Evolutionary conservation across 2,329 filamentous ascomycete species (phyloP).

Genomic region (Diplodia scrobiculata): DNA sequence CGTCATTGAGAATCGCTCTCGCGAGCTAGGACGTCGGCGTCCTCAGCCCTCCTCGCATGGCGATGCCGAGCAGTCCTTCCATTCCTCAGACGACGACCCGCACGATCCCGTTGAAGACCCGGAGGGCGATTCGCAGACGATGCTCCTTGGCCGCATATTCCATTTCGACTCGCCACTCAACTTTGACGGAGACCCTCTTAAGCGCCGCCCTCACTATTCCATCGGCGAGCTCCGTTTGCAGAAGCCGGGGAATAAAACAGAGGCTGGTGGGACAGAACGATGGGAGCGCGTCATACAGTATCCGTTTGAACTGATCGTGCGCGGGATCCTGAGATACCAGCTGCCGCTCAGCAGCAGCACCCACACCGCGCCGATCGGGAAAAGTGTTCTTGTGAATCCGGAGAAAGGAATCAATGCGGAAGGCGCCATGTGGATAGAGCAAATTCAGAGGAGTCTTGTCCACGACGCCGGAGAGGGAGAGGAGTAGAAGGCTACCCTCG

Average conservation of each 20-base stretch:
- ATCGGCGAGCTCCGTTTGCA: slow-evolving; percentile 79
- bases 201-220: slow-evolving; percentile 69
- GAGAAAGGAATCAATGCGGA: slow-evolving; percentile 24
- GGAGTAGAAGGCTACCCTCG: background rate
- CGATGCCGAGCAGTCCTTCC: background rate
- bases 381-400: slow-evolving; percentile 38
- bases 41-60: slow-evolving; percentile 1
- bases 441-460: slow-evolving; percentile 3
- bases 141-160: slow-evolving; percentile 86
- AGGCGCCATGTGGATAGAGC: slow-evolving; percentile 28
- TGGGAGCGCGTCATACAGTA: slow-evolving; percentile 92
- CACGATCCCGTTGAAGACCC: slow-evolving; percentile 66
- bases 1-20: background rate
- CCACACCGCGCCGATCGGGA: slow-evolving; percentile 55
- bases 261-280: slow-evolving; percentile 74
- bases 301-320: slow-evolving; percentile 89
- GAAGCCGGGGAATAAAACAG: slow-evolving; percentile 84
- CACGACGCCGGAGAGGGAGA: slow-evolving; percentile 9
- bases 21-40: background rate
- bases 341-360: slow-evolving; percentile 60
- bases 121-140: slow-evolving; percentile 70
- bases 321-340: slow-evolving; percentile 85
- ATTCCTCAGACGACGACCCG: slow-evolving; percentile 53
- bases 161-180: slow-evolving; percentile 83
- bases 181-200: slow-evolving; percentile 88